These are phyloP conservation scores for Magnolia kwangsiensis DNA, from an alignment of 164 flowering plant genomes.

Conservation along the genomic window DNA sequence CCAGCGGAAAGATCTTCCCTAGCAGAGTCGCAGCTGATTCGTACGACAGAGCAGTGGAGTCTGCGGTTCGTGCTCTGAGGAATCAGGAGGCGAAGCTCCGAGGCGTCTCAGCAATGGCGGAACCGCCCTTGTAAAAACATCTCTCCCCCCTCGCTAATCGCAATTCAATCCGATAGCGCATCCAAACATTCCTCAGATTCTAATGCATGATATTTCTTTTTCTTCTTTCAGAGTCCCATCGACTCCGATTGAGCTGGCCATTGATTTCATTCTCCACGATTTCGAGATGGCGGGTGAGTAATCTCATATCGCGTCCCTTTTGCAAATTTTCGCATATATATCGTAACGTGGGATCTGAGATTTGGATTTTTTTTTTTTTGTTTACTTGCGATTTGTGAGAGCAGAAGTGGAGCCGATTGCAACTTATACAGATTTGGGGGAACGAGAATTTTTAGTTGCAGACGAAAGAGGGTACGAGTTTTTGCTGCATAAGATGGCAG, in stretches of 20 bases:
- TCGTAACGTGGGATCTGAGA: not conserved
- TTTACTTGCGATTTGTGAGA: not conserved
- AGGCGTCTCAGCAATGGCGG: slow-evolving; percentile 19
- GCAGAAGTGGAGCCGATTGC: slow-evolving; percentile 95
- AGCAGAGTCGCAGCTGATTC: slow-evolving; percentile 77
- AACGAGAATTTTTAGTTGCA: slow-evolving; percentile 73
- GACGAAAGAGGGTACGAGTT: slow-evolving; percentile 85
- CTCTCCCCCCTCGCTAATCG: not conserved
- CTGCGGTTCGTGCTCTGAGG: slow-evolving; percentile 60
- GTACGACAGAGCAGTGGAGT: slow-evolving; percentile 79
- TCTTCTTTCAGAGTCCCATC: slow-evolving; percentile 43
- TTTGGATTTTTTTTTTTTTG: not conserved
- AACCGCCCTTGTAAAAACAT: slow-evolving; percentile 34
- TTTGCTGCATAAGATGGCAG: slow-evolving; percentile 71
- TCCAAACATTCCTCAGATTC: not conserved
- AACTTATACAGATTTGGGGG: slow-evolving; percentile 76
- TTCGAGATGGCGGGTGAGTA: slow-evolving; percentile 91
- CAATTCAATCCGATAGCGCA: not conserved
- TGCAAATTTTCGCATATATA: not conserved
- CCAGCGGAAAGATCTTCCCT: slow-evolving; percentile 80
- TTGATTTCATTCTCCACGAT: slow-evolving; percentile 91
- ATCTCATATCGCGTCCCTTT: not conserved
- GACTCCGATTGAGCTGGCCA: slow-evolving; percentile 92
- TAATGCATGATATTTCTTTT: no score
- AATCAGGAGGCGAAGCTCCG: slow-evolving; percentile 30